phyloP scores from a whole-genome alignment of 2,329 filamentous ascomycete genomes.

The Penicillium sp. region DNA sequence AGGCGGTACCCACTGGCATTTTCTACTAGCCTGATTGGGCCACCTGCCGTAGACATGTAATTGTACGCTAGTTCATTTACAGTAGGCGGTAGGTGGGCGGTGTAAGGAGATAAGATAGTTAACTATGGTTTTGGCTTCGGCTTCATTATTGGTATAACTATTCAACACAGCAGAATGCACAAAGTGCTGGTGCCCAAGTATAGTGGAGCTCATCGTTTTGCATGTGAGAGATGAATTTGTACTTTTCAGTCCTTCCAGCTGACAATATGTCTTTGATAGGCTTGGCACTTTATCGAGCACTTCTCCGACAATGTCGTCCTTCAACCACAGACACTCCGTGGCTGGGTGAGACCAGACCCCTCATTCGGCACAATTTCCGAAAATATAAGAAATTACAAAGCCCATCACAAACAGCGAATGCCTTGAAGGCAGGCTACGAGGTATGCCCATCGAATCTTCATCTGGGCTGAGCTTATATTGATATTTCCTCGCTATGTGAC shows the following conservation, averaged over 20 bases:
- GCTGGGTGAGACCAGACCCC: constrained; percentile 19
- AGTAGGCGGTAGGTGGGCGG: background rate
- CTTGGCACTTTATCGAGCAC: constrained; percentile 39
- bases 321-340: constrained; percentile 20
- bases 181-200: constrained; percentile 26
- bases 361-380: constrained; percentile 33
- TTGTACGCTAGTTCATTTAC: background rate
- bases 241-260: background rate
- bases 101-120: background rate
- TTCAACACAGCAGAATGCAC: constrained; percentile 27
- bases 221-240: constrained; percentile 28
- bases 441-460: constrained; percentile 17
- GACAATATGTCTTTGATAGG: constrained; percentile 21
- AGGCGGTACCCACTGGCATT: background rate
- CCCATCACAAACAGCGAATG: constrained; percentile 32
- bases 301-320: constrained; percentile 36
- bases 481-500: constrained; percentile 2
- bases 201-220: constrained; percentile 38
- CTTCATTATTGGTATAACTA: background rate
- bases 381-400: constrained; percentile 34
- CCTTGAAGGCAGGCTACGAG: constrained; percentile 37
- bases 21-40: background rate
- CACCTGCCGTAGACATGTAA: background rate
- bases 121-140: background rate
- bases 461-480: background rate